Evolutionary conservation across 805 yeast species (phyloP), one percentile per base, ranked within the genome.

Genomic region (Brettanomyces anomalus): DNA sequence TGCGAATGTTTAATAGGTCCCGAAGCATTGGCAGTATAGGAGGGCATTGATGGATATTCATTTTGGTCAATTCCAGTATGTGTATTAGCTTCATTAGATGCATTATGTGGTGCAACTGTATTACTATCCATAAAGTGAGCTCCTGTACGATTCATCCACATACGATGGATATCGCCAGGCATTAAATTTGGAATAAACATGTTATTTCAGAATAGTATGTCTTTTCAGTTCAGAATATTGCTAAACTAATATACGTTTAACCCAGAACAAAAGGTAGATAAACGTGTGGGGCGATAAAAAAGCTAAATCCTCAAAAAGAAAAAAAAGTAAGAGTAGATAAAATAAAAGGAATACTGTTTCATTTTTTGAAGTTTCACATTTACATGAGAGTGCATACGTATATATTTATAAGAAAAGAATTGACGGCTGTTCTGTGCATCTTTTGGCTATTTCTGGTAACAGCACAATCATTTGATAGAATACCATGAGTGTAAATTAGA

Each of bases 31-130:
- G 79, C 67, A 0, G 77, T 67, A 50, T 76, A 77, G 2, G 79
- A 75, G 16, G 74, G 68, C 18, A 77, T 55, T 7, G 81, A 78
- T 2, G 80, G 81, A 1, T 76, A 76, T 46, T 37, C 40, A n/a
- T 14, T 14, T 16, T 14, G 14, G 14, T 43, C 32, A 28, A 34
- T 33, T 21, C 37, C 15, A 19, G 39, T 2, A 3, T 11, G 3
- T 11, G 10, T 11, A 24, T 24, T 24, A 24, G 6, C 6, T 24
- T 24, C 28, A 24, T 11, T 3, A 24, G 28, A 24, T 24, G 10
- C 28, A 24, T 24, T 24, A 24, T 24, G 28, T 24, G 28, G 28
- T 7, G 28, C 6, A 24, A 7, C 10, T 24, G 28, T 41, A 7
- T 18, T 37, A 28, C 17, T 33, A 16, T 33, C 38, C 7, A 17